Percentiles rank a stretch among this genome's conserved stretches.
Conservation (phyloP, 2,329 filamentous ascomycete species). For the Epicoccum sorghinum region DNA sequence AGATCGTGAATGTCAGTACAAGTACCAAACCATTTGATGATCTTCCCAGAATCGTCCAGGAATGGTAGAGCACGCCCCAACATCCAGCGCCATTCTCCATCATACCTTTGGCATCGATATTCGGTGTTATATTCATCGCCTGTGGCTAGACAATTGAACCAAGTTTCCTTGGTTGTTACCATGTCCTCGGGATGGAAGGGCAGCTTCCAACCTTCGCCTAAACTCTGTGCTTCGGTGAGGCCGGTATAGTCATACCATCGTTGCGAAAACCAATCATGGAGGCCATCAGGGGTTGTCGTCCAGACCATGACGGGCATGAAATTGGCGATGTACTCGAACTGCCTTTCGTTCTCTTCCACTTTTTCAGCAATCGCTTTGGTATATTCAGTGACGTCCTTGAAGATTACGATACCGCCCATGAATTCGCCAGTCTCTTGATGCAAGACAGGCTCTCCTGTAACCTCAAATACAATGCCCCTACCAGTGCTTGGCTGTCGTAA, state of each 20-base stretch:
- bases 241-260: conserved; percentile 82
- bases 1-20: conserved; percentile 81
- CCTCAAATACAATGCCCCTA: conserved; percentile 66
- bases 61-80: conserved; percentile 74
- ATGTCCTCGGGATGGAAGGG: conserved; percentile 76
- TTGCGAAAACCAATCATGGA: conserved; percentile 75
- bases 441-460: conserved; percentile 69
- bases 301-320: conserved; percentile 67
- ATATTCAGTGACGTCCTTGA: conserved; percentile 74
- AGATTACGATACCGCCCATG: conserved; percentile 73
- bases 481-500: conserved; percentile 63
- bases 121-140: conserved; percentile 71
- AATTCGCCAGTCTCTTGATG: conserved; percentile 74
- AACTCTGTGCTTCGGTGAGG: conserved; percentile 64
- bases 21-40: conserved; percentile 81
- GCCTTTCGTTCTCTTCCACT: conserved; percentile 71
- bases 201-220: conserved; percentile 67
- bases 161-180: conserved; percentile 59
- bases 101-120: conserved; percentile 69
- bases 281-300: conserved; percentile 71
- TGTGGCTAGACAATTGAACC: conserved; percentile 68
- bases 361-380: conserved; percentile 72
- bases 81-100: conserved; percentile 81
- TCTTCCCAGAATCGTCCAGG: conserved; percentile 68
- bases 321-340: conserved; percentile 78